phyloP scores from a whole-genome alignment of 2,329 filamentous ascomycete genomes.

The Botrytis pseudocinerea region DNA sequence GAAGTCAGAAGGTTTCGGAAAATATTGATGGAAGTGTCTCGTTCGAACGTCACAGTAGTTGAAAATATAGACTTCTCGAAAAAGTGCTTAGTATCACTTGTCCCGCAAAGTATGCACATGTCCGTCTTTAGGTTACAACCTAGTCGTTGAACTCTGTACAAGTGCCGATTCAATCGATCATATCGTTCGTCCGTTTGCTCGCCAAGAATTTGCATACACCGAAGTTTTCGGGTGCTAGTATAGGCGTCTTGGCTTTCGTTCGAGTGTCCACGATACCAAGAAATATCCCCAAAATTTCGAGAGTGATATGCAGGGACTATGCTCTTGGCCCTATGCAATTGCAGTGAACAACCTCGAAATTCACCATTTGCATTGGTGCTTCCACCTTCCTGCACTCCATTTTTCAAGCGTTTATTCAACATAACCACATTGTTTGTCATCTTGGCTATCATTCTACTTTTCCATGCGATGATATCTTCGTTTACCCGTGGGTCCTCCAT shows the following conservation, averaged over 20 bases:
- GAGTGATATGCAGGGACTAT: not conserved
- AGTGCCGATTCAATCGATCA: conserved; percentile 1
- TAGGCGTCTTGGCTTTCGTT: not conserved
- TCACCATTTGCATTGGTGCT: not conserved
- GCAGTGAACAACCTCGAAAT: not conserved
- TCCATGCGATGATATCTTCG: not conserved
- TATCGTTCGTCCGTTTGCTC: not conserved
- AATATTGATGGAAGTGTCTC: not conserved
- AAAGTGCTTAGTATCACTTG: not conserved
- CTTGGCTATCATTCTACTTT: not conserved
- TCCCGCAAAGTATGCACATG: not conserved
- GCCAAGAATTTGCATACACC: not conserved
- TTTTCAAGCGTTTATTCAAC: not conserved
- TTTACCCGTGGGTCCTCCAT: not conserved
- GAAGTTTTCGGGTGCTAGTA: not conserved
- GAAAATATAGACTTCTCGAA: not conserved
- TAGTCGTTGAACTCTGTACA: not conserved
- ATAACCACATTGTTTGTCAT: not conserved
- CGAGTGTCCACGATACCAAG: not conserved
- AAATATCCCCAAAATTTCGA: not conserved
- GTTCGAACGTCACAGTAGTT: not conserved
- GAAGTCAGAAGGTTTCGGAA: not conserved
- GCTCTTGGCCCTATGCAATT: not conserved
- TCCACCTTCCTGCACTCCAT: not conserved
- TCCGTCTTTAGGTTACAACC: not conserved